Conservation (phyloP, 2,329 filamentous ascomycete genomes). For the Pyrenochaeta sp. region DNA sequence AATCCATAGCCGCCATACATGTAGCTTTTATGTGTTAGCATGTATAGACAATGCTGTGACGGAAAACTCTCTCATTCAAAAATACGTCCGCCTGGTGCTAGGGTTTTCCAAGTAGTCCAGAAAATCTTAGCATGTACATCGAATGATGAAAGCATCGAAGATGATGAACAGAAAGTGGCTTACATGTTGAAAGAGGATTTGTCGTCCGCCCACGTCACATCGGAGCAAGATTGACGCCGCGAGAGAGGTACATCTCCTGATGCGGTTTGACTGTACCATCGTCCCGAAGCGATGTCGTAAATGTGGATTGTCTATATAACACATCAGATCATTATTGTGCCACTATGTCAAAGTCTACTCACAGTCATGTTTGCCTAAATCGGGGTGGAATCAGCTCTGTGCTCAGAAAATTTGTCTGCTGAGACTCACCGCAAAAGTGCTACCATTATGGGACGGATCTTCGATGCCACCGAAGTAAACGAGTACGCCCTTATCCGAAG, state of each 20-base stretch:
- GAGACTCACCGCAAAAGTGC: slow-evolving; percentile 42
- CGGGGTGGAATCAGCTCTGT: slow-evolving; percentile 5
- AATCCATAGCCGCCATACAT: slow-evolving; percentile 67
- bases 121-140: background rate
- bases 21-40: slow-evolving; percentile 55
- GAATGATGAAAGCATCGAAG: background rate
- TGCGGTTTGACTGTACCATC: slow-evolving; percentile 69
- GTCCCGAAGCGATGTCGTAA: slow-evolving; percentile 67
- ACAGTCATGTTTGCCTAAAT: slow-evolving; percentile 48
- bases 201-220: slow-evolving; percentile 66
- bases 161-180: slow-evolving; percentile 28
- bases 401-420: slow-evolving; percentile 4
- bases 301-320: slow-evolving; percentile 61
- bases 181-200: slow-evolving; percentile 71
- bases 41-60: background rate
- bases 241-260: slow-evolving; percentile 61
- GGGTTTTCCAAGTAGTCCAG: background rate
- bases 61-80: background rate
- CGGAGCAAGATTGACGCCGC: slow-evolving; percentile 68
- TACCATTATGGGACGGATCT: slow-evolving; percentile 59
- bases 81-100: background rate
- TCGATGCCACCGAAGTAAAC: slow-evolving; percentile 69
- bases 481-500: slow-evolving; percentile 66
- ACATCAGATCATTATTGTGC: background rate
- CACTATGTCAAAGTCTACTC: slow-evolving; percentile 7